Evolutionary conservation across 2,329 filamentous ascomycete genomes (phyloP).

Genomic region (Beauveria brongniartii): DNA sequence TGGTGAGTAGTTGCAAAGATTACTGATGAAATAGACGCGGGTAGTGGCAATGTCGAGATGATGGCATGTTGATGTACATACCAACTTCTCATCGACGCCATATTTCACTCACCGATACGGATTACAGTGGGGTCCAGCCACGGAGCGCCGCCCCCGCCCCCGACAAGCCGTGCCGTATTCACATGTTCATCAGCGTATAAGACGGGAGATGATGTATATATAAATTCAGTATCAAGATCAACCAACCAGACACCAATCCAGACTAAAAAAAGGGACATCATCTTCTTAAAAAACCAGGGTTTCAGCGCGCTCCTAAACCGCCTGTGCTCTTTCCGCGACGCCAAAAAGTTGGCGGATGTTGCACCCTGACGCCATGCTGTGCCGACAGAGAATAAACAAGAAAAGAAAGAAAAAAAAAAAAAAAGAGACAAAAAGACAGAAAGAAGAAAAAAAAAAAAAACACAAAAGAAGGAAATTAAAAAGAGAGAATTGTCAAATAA

Average conservation of each 20-base stretch:
- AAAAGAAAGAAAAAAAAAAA: background rate
- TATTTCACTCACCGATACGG: slow-evolving; percentile 5
- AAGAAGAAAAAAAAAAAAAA: background rate
- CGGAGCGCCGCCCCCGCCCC: background rate
- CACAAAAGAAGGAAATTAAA: background rate
- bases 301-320: no score
- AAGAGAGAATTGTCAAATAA: background rate
- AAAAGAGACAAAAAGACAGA: background rate
- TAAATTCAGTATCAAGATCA: background rate
- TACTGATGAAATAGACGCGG: background rate
- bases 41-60: background rate
- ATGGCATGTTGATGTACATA: background rate
- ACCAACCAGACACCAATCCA: background rate
- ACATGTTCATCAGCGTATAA: background rate
- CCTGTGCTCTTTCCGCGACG: background rate
- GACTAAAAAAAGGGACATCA: background rate
- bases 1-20: background rate
- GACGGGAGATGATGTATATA: background rate
- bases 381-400: slow-evolving; percentile 6
- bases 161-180: background rate
- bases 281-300: background rate
- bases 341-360: background rate
- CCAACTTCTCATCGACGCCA: background rate
- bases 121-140: background rate
- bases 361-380: slow-evolving; percentile 9